Conservation (phyloP, 176 grass and related monocot species). For the Oryza rufipogon region DNA sequence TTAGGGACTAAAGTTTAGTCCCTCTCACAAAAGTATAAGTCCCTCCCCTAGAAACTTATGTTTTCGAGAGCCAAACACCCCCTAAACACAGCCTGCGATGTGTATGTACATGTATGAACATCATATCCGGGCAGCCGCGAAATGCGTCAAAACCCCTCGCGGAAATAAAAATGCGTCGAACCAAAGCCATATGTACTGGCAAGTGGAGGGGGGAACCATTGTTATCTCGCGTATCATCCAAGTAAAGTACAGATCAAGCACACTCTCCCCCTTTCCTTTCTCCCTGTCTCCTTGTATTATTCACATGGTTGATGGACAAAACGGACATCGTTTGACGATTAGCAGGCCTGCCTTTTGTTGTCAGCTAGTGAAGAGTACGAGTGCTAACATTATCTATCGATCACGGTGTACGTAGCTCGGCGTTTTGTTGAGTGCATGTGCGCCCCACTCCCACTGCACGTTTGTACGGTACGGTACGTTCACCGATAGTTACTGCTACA, state of each 20-base stretch:
- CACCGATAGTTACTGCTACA: too few species aligned
- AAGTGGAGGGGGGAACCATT: background rate
- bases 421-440: too few species aligned
- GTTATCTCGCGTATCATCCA: background rate
- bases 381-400: too few species aligned
- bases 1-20: too few species aligned
- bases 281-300: background rate
- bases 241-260: constrained; percentile 5
- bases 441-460: too few species aligned
- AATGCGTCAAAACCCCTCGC: background rate
- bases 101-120: background rate
- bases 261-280: background rate
- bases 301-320: background rate
- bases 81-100: too few species aligned
- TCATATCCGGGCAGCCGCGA: background rate
- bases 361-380: too few species aligned
- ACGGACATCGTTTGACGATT: background rate
- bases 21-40: too few species aligned
- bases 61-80: too few species aligned
- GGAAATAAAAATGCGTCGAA: background rate
- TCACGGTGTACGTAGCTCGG: too few species aligned
- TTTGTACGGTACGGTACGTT: too few species aligned
- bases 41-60: too few species aligned
- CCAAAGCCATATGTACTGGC: background rate
- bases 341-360: background rate